Base-by-base conservation (phyloP, 2,329 filamentous ascomycete genomes). In the Colletotrichum sansevieriae region DNA sequence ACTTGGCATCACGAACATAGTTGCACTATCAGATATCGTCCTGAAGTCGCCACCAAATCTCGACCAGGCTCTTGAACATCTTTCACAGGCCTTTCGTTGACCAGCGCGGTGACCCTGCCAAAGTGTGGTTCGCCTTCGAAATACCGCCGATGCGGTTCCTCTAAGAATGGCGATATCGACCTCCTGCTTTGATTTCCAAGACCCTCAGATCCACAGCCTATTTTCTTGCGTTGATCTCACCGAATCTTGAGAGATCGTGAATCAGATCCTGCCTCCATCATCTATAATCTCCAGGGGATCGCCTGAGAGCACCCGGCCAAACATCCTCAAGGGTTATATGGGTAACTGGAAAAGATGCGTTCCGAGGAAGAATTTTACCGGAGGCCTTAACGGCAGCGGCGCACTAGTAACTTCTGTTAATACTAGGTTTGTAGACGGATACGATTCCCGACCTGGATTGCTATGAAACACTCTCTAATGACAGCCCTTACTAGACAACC, bases 381-480 rank as follows among this genome's bases (percentile, higher is more conserved):
- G 44, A 20, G 8, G 44, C n/a, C 44, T 47, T 12, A 47, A 47
- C 44, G 13, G 44, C 44, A 47, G 44, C 44, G 44, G 44, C 44
- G 18, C 44, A 15, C 44, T 20, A 47, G 44, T 47, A 47, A 20
- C 15, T 20, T 47, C 22, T 12, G 18, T 18, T 47, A 12, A 20
- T 47, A 15, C 44, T 20, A 47, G 44, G 44, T 47, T 47, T 47
- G 44, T 20, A 47, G 44, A 47, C 44, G 5, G 44, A 18, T 13
- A 10, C 44, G 13, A 47, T 47, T 47, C 44, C 44, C 44, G 44
- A 47, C 44, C 18, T 20, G 44, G 44, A 47, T 47, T 47, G 44
- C 44, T 20, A 47, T 18, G 44, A 47, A 20, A 47, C 44, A 9
- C 44, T 47, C 44, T 47, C 44, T 20, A 47, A 20, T 47, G 15